Conservation (phyloP, 768 basidiomycete species). For the Boletus vermiculosoides region DNA sequence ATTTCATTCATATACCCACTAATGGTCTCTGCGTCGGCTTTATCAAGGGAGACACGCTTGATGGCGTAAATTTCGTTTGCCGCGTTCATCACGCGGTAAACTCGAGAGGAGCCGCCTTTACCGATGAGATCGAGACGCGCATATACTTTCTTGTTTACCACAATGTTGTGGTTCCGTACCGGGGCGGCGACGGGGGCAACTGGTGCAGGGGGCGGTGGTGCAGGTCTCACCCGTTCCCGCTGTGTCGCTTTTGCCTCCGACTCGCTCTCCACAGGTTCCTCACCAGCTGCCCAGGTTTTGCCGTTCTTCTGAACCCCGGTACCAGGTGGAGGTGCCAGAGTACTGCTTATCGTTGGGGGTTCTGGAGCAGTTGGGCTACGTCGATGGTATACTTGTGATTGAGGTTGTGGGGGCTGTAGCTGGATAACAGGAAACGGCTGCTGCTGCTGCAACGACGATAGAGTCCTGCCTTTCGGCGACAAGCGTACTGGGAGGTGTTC, state of each 20-base stretch:
- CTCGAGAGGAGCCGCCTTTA: constrained; percentile 92
- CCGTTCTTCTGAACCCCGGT: constrained; percentile 28
- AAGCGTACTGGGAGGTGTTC: constrained; percentile 36
- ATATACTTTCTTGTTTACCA: constrained; percentile 73
- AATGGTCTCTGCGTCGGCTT: constrained; percentile 86
- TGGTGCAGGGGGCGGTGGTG: constrained; percentile 36
- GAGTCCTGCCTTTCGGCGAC: constrained; percentile 31
- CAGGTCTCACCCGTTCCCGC: constrained; percentile 32
- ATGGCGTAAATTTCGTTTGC: constrained; percentile 82
- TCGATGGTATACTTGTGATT: constrained; percentile 44
- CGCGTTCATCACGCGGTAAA: constrained; percentile 84
- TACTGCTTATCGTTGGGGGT: constrained; percentile 43
- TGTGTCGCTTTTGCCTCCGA: constrained; percentile 29
- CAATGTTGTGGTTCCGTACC: constrained; percentile 40
- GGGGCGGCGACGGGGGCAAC: constrained; percentile 21
- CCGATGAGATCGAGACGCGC: constrained; percentile 87
- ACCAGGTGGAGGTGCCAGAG: constrained; percentile 18
- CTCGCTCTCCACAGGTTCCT: constrained; percentile 40
- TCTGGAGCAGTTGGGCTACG: constrained; percentile 74
- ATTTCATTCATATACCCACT: constrained; percentile 97
- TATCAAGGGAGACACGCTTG: constrained; percentile 89
- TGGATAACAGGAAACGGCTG: constrained; percentile 30
- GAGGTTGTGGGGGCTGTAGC: constrained; percentile 21
- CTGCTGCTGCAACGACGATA: constrained; percentile 25
- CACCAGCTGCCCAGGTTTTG: constrained; percentile 48